phyloP scores from a whole-genome alignment of 345 rosid species.

The Punica granatum region DNA sequence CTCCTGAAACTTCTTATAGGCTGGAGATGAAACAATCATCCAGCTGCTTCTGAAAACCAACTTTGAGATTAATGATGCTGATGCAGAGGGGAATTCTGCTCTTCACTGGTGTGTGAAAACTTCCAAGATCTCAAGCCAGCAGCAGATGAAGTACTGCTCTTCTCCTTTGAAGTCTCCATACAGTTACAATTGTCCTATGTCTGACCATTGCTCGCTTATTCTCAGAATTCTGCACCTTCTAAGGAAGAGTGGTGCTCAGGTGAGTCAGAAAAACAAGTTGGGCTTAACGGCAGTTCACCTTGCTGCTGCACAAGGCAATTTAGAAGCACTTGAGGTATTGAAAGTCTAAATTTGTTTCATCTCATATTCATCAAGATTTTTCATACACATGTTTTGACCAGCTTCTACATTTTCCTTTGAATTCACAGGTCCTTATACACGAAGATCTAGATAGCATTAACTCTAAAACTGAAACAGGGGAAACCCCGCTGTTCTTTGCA shows the following conservation, averaged over 20 bases:
- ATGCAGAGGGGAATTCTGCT: slow-evolving; percentile 67
- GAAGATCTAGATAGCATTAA: slow-evolving; percentile 45
- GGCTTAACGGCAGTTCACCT: slow-evolving; percentile 60
- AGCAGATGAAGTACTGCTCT: slow-evolving; percentile 50
- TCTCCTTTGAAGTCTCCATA: slow-evolving; percentile 3
- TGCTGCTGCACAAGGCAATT: slow-evolving; percentile 79
- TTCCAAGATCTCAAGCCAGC: slow-evolving; percentile 38
- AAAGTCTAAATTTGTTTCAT: neutral
- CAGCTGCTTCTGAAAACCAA: slow-evolving; percentile 56
- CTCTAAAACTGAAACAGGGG: slow-evolving; percentile 50
- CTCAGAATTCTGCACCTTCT: slow-evolving; percentile 58
- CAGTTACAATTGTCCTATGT: neutral
- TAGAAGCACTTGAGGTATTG: slow-evolving; percentile 55
- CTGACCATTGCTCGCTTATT: neutral
- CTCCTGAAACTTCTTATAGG: slow-evolving; percentile 31
- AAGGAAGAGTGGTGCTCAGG: slow-evolving; percentile 51
- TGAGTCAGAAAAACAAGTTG: slow-evolving; percentile 53
- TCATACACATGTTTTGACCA: neutral
- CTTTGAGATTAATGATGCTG: slow-evolving; percentile 47
- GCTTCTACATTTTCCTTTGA: slow-evolving; percentile 14
- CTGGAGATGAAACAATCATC: slow-evolving; percentile 63
- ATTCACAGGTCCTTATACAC: slow-evolving; percentile 38
- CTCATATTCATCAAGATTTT: neutral
- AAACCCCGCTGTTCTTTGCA: slow-evolving; percentile 79
- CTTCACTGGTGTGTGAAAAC: slow-evolving; percentile 67